A percentile compares a stretch with the other conserved stretches of the same genome.
Evolutionary conservation across 306 rosid species (phyloP).

Genomic region (Vigna angularis): DNA sequence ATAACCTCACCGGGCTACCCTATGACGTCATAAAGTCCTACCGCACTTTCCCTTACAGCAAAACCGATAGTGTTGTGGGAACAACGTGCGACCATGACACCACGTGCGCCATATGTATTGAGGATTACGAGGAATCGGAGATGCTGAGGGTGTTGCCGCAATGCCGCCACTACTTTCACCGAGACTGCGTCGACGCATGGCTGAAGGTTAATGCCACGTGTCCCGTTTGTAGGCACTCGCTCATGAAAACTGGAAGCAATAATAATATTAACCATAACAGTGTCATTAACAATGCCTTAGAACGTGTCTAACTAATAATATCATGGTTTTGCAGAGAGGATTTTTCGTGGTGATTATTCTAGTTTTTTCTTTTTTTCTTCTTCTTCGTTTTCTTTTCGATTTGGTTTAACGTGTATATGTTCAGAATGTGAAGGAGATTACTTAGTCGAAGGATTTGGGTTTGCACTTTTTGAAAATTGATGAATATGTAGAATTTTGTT

Average conservation of each 20-base stretch:
- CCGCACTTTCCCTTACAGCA: conserved; percentile 55
- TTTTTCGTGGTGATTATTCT: background rate
- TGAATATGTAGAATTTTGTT: background rate
- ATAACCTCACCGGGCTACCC: conserved; percentile 51
- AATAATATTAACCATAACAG: no score
- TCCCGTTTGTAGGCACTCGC: conserved; percentile 81
- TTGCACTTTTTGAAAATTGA: background rate
- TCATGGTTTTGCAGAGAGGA: background rate
- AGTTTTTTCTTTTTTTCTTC: no score
- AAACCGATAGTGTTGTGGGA: background rate
- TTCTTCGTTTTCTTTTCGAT: background rate
- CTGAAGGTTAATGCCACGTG: conserved; percentile 79
- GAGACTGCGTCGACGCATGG: conserved; percentile 75
- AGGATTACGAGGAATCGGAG: conserved; percentile 71
- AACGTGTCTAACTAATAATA: conserved; percentile 52
- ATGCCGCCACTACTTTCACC: conserved; percentile 75
- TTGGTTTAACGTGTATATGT: background rate
- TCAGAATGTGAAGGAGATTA: background rate
- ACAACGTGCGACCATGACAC: conserved; percentile 5
- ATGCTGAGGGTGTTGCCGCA: conserved; percentile 77
- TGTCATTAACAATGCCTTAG: conserved; percentile 38
- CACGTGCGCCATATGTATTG: conserved; percentile 71
- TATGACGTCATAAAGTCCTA: conserved; percentile 65
- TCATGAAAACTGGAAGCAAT: conserved; percentile 41
- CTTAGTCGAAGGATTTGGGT: background rate